phyloP scores from a whole-genome alignment of 371 early-diverging fungal species.

The Batrachochytrium dendrobatidis region DNA sequence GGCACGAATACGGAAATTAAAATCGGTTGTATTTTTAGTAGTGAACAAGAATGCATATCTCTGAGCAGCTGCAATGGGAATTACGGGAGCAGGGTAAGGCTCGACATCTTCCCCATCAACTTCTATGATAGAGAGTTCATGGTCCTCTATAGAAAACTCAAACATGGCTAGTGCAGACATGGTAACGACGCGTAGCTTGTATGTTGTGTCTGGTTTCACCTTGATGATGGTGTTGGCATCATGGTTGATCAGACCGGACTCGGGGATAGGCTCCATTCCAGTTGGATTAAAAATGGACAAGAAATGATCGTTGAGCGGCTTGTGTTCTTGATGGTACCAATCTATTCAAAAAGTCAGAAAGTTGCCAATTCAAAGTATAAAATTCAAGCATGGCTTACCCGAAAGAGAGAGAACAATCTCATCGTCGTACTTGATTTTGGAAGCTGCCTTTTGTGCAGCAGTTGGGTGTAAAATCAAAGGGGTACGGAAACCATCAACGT shows the following conservation, averaged over 20 bases:
- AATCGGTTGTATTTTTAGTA: slow-evolving; percentile 53
- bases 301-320: neutral
- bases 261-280: slow-evolving; percentile 51
- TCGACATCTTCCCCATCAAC: slow-evolving; percentile 54
- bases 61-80: slow-evolving; percentile 28
- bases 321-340: slow-evolving; percentile 46
- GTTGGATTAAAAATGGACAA: neutral
- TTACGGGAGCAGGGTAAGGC: slow-evolving; percentile 11
- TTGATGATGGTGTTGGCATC: slow-evolving; percentile 31
- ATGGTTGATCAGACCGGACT: slow-evolving; percentile 48
- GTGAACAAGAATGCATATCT: slow-evolving; percentile 31
- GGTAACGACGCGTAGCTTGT: slow-evolving; percentile 75
- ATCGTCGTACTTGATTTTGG: slow-evolving; percentile 60
- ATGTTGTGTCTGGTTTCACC: slow-evolving; percentile 61
- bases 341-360: no score
- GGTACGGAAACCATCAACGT: slow-evolving; percentile 54
- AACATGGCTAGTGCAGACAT: slow-evolving; percentile 68
- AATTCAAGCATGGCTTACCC: no score
- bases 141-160: slow-evolving; percentile 70
- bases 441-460: slow-evolving; percentile 38
- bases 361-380: no score
- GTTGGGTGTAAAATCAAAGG: slow-evolving; percentile 24
- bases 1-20: slow-evolving; percentile 65
- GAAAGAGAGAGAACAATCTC: slow-evolving; percentile 53
- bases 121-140: slow-evolving; percentile 70